These are phyloP conservation scores for Arctium minus DNA, from an alignment of 129 eudicot species.

Conservation along the genomic window DNA sequence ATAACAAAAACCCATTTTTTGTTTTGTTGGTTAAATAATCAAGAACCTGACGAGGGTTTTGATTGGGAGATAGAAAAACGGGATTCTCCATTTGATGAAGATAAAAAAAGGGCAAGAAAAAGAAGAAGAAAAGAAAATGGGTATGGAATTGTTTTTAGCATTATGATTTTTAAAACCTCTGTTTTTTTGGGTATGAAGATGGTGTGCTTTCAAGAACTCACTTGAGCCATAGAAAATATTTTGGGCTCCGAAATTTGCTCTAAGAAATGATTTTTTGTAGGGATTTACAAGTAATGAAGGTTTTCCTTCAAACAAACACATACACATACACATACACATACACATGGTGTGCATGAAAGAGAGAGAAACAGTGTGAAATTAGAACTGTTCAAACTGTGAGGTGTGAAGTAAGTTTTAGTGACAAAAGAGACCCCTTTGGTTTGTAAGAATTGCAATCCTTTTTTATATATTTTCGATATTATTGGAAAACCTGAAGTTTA, in stretches of 20 bases:
- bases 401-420: not conserved
- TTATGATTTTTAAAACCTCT: conserved; percentile 29
- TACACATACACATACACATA: not conserved
- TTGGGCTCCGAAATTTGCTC: conserved; percentile 29
- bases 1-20: not conserved
- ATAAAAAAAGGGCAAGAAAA: conserved; percentile 27
- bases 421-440: not conserved
- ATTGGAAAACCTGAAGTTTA: not conserved
- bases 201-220: conserved; percentile 35
- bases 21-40: not conserved
- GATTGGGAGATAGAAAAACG: conserved; percentile 23
- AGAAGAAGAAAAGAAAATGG: conserved; percentile 24
- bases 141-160: conserved; percentile 16
- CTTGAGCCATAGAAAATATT: conserved; percentile 33
- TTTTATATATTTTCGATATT: not conserved
- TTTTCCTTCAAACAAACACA: not conserved
- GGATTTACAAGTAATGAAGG: conserved; percentile 23
- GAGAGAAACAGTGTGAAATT: conserved; percentile 15
- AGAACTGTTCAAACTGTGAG: conserved; percentile 21
- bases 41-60: conserved; percentile 31
- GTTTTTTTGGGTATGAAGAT: conserved; percentile 31
- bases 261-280: conserved; percentile 15
- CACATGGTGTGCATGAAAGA: conserved; percentile 17
- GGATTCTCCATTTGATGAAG: conserved; percentile 32
- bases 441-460: not conserved